A percentile compares a stretch with the other conserved stretches of the same genome.
These are phyloP conservation scores for Umbelopsis isabellina DNA, from an alignment of 192 early-diverging fungal species.

Conservation along the genomic window DNA sequence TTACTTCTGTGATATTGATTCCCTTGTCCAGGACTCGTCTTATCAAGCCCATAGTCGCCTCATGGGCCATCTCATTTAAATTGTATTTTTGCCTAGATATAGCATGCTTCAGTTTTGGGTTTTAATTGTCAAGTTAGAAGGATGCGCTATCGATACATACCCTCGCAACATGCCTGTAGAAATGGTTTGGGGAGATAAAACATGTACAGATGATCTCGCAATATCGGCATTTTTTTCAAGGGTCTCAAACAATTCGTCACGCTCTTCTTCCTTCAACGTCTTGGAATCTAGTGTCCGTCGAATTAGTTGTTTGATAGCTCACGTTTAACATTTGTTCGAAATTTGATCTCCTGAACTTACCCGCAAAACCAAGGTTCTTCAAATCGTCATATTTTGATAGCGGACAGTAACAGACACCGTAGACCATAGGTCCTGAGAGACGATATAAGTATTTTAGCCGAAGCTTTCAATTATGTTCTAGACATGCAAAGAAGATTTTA, in stretches of 20 bases:
- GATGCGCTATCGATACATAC: slow-evolving; percentile 38
- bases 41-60: slow-evolving; percentile 90
- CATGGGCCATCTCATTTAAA: slow-evolving; percentile 91
- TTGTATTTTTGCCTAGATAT: slow-evolving; percentile 77
- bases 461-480: no score
- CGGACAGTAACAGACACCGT: slow-evolving; percentile 84
- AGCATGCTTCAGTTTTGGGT: not conserved
- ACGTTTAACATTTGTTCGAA: not conserved
- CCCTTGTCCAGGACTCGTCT: slow-evolving; percentile 60
- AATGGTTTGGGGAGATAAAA: slow-evolving; percentile 89
- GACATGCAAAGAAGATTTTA: slow-evolving; percentile 8
- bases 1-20: slow-evolving; percentile 72
- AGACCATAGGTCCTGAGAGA: slow-evolving; percentile 90
- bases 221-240: slow-evolving; percentile 60
- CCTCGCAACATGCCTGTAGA: slow-evolving; percentile 86
- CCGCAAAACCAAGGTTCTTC: slow-evolving; percentile 79
- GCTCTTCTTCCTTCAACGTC: slow-evolving; percentile 74
- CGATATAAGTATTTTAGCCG: not conserved
- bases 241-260: slow-evolving; percentile 70
- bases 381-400: slow-evolving; percentile 65
- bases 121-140: not conserved
- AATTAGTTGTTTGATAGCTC: not conserved
- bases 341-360: slow-evolving; percentile 37
- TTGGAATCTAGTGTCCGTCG: slow-evolving; percentile 82
- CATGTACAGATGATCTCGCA: slow-evolving; percentile 84